A percentile compares a stretch with the other conserved stretches of the same genome.
These are phyloP conservation scores for Trichoderma asperelloides DNA, from an alignment of 495 filamentous ascomycete species.

Conservation along the genomic window DNA sequence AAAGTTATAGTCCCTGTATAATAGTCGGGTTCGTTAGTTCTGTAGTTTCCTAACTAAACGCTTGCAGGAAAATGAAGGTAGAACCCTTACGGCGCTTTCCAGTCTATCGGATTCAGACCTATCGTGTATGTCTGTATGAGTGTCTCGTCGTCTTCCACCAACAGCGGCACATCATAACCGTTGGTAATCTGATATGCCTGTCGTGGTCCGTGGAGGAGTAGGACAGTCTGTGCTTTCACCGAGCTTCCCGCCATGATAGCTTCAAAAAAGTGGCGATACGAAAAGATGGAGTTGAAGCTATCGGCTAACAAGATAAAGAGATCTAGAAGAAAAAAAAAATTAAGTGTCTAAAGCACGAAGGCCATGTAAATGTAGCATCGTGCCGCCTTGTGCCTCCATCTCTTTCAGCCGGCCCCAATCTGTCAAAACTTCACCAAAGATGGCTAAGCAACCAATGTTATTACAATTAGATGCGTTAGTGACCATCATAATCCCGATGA, in stretches of 20 bases:
- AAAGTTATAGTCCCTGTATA: constrained; percentile 48
- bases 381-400: neutral
- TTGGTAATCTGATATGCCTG: constrained; percentile 32
- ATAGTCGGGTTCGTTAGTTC: neutral
- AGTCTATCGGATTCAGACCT: constrained; percentile 65
- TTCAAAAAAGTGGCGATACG: neutral
- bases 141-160: constrained; percentile 34
- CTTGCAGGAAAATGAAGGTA: neutral
- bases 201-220: constrained; percentile 34
- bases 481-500: neutral
- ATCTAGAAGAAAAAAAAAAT: neutral
- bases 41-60: neutral
- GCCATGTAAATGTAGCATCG: neutral
- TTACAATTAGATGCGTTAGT: neutral
- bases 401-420: neutral
- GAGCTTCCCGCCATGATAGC: neutral
- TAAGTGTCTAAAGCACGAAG: neutral
- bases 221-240: constrained; percentile 26
- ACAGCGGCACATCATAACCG: constrained; percentile 41
- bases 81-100: constrained; percentile 53
- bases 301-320: neutral
- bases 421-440: neutral
- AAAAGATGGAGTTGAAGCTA: neutral
- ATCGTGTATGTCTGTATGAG: constrained; percentile 49
- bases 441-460: neutral